Percentiles rank a stretch among this genome's conserved stretches.
phyloP scores from a whole-genome alignment of 2,329 filamentous ascomycete genomes.

The Fonsecaea monophora region DNA sequence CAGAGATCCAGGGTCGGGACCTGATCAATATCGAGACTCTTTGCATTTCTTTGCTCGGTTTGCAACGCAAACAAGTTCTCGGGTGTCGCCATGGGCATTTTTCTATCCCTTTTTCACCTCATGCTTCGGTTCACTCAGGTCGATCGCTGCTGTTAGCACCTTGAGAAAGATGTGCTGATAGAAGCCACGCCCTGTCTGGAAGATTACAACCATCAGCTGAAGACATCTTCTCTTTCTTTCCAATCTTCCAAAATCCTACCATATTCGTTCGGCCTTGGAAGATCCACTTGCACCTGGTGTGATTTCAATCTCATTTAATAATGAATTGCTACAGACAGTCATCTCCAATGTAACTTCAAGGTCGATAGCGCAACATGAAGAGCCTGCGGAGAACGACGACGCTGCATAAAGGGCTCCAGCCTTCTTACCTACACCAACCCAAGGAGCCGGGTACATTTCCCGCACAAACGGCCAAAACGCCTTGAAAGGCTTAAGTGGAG shows the following conservation, averaged over 20 bases:
- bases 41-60: constrained; percentile 49
- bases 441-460: neutral
- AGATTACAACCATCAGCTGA: neutral
- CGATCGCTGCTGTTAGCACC: neutral
- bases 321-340: neutral
- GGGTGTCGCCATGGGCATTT: constrained; percentile 20
- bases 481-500: neutral
- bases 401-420: neutral
- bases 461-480: neutral
- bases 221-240: neutral
- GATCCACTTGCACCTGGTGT: neutral
- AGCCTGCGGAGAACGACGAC: neutral
- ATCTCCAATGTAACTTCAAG: constrained; percentile 3
- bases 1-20: constrained; percentile 51
- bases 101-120: neutral
- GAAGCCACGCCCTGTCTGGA: neutral
- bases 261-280: neutral
- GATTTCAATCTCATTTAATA: constrained; percentile 1
- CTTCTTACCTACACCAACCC: neutral
- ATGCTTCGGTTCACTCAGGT: neutral
- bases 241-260: neutral
- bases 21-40: constrained; percentile 47
- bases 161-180: neutral
- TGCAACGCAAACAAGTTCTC: constrained; percentile 45
- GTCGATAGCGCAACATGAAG: neutral